Evolutionary conservation across 768 basidiomycete genomes (phyloP).

Genomic region (Boletus rubroflammeus): DNA sequence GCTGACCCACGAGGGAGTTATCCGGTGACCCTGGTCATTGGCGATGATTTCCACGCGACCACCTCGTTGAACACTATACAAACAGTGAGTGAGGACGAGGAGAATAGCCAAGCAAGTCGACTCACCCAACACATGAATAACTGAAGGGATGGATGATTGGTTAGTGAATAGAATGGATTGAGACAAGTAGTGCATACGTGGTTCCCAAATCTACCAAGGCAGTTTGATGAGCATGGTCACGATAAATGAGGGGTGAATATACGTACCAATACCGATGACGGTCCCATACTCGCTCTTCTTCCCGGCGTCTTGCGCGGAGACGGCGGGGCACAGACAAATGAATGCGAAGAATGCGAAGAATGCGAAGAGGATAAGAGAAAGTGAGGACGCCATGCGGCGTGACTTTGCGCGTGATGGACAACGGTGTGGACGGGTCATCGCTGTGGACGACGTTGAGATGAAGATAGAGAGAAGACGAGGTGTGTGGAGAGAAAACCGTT

Average conservation of each 20-base stretch:
- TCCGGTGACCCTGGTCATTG: conserved; percentile 87
- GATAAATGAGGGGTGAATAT: not conserved
- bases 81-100: not conserved
- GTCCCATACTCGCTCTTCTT: conserved; percentile 75
- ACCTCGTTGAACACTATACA: conserved; percentile 68
- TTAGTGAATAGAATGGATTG: not conserved
- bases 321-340: conserved; percentile 65
- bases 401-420: conserved; percentile 58
- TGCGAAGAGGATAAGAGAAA: conserved; percentile 58
- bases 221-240: not conserved
- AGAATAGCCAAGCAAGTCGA: conserved; percentile 1
- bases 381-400: conserved; percentile 50
- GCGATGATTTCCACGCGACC: conserved; percentile 88
- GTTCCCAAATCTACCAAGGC: conserved; percentile 76
- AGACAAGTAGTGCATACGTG: conserved; percentile 47
- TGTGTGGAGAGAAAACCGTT: conserved; percentile 1
- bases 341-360: conserved; percentile 73
- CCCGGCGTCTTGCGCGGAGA: conserved; percentile 55
- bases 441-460: conserved; percentile 15
- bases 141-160: conserved; percentile 38
- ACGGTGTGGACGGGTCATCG: conserved; percentile 27
- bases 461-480: conserved; percentile 4
- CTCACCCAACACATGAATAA: conserved; percentile 95
- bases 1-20: conserved; percentile 84
- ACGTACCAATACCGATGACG: conserved; percentile 88